Base-by-base conservation (phyloP, 257 asterid species). In the Plantago elongata region DNA sequence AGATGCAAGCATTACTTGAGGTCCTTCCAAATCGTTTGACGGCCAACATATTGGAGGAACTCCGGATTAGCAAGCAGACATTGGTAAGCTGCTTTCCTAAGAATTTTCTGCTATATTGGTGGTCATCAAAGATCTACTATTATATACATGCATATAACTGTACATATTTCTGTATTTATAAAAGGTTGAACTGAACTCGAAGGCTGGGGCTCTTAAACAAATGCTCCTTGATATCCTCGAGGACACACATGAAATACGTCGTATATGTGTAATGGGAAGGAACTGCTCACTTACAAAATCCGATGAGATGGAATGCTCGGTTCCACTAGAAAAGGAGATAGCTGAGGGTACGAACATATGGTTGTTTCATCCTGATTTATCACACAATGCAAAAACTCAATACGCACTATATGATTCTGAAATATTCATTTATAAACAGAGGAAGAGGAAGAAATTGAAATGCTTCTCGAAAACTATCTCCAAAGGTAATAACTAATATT, bases 211-310 rank as follows among this genome's bases (percentile, higher is more conserved):
- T 67, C 85, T 93, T 65, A 89, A 93, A 76, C 94, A 93, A 82
- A 93, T 93, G 99, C 86, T 93, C 62, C 96, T 93, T 74, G 99
- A 93, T 78, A 89, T 93, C 78, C 94, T 93, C 22, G 99, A 93
- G 84, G 97, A 93, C 75, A 85, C 99, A 62, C 87, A 83, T 71
- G 97, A 87, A 79, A 85, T 93, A 74, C 85, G 96, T 22, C 93
- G 78, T 27, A 93, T 93, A 67, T 93, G 99, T 75, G 78, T 93
- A 62, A 85, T 93, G 78, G 97, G 97, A 61, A 89, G 95, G 81
- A 83, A 93, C 72, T 93, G 99, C 72, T 74, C 84, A 42, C 82
- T 91, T 56, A 61, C 61, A 56, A 89, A 82, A 78, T 79, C 64
- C 50, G 77, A 71, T 69, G 92, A 82, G 66, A 74, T 93, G 78